Evolutionary conservation across 768 basidiomycete genomes (phyloP).

Genomic region (Lentinula guzmanii): DNA sequence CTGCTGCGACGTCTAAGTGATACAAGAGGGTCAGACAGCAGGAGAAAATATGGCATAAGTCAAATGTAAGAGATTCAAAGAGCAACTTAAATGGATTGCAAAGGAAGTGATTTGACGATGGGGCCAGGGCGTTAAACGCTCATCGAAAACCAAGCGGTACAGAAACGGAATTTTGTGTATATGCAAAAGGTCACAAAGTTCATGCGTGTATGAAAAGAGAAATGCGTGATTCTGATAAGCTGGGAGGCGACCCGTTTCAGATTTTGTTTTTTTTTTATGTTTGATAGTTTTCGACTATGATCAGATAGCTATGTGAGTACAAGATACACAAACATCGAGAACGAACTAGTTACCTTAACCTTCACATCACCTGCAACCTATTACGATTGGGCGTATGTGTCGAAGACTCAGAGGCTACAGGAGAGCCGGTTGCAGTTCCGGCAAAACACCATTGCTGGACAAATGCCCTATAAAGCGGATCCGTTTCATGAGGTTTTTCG

Average conservation of each 20-base stretch:
- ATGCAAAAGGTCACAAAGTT: not conserved
- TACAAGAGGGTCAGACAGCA: not conserved
- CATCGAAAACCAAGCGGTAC: too few relatives aligned
- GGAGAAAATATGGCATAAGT: not conserved
- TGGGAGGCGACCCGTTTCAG: not conserved
- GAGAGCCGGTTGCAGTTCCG: not conserved
- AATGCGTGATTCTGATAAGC: not conserved
- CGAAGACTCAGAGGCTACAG: not conserved
- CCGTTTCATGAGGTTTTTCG: not conserved
- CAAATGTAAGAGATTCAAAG: not conserved
- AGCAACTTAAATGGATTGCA: too few relatives aligned
- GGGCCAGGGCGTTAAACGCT: too few relatives aligned
- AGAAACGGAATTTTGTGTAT: too few relatives aligned
- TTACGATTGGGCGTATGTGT: not conserved
- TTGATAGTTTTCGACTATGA: not conserved
- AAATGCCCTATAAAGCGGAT: slow-evolving; percentile 1
- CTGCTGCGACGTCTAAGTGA: not conserved
- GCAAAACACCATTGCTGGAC: slow-evolving; percentile 7
- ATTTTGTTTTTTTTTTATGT: not conserved
- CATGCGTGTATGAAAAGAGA: not conserved
- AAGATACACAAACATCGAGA: too few relatives aligned
- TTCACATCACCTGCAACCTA: not conserved
- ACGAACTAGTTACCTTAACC: not conserved
- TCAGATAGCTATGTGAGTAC: not conserved
- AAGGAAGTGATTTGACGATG: too few relatives aligned